Evolutionary conservation across 2,329 filamentous ascomycete species (phyloP).

Genomic region (Rhynchosporium graminicola): DNA sequence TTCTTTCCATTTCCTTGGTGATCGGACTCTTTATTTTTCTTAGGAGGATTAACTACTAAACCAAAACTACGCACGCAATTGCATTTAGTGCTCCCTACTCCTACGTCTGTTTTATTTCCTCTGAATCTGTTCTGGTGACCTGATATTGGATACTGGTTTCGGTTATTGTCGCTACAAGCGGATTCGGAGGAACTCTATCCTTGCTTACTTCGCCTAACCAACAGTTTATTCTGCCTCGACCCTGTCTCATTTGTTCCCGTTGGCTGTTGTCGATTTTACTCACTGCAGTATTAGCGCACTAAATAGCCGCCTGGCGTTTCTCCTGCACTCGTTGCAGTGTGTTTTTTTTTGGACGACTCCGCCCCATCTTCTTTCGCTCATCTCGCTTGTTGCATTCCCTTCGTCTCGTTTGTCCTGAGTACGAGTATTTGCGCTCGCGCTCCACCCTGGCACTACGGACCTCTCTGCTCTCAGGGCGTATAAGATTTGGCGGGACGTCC

Average conservation of each 20-base stretch:
- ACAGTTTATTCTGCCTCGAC: neutral
- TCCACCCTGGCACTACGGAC: conserved; percentile 4
- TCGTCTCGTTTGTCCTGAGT: neutral
- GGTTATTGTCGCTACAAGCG: neutral
- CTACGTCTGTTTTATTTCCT: neutral
- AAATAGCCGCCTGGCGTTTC: conserved; percentile 16
- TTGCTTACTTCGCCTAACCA: neutral
- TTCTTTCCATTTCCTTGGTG: too few species aligned
- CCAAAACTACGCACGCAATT: neutral
- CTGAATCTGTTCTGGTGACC: neutral
- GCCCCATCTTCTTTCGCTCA: neutral
- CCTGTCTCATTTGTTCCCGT: neutral
- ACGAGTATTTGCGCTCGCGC: conserved; percentile 1
- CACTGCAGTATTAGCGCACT: conserved; percentile 16
- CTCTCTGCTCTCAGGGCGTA: conserved; percentile 15
- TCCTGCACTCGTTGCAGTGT: conserved; percentile 2
- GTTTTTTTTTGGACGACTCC: neutral
- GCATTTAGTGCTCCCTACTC: neutral
- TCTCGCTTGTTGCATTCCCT: neutral
- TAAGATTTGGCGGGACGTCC: neutral
- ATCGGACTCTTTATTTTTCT: too few species aligned
- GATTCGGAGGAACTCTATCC: conserved; percentile 15
- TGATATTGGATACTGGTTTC: neutral
- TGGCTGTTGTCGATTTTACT: conserved; percentile 6
- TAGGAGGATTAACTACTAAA: too few species aligned